These are phyloP conservation scores for Calycina herbarum DNA, from an alignment of 2,329 filamentous ascomycete species.

Conservation along the genomic window DNA sequence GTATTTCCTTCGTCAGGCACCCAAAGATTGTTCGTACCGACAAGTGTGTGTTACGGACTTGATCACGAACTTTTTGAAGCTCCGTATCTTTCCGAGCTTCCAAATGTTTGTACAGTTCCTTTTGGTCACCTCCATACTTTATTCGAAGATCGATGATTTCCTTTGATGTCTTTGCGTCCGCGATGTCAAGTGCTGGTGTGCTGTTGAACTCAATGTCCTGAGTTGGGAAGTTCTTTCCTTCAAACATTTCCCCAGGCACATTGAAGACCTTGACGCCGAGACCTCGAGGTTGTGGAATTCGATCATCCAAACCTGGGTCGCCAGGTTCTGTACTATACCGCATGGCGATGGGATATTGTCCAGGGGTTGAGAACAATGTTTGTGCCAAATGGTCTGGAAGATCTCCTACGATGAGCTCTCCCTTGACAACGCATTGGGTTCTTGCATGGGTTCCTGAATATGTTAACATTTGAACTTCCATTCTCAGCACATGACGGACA, in stretches of 20 bases:
- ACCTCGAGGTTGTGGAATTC: slow-evolving; percentile 46
- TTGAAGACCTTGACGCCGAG: slow-evolving; percentile 52
- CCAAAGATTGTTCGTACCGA: slow-evolving; percentile 27
- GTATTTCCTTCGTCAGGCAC: neutral
- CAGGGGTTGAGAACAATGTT: slow-evolving; percentile 39
- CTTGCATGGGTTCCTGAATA: slow-evolving; percentile 44
- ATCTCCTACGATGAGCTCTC: slow-evolving; percentile 44
- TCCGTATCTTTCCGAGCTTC: slow-evolving; percentile 41
- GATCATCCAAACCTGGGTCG: slow-evolving; percentile 43
- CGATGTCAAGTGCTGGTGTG: slow-evolving; percentile 48
- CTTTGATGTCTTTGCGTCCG: slow-evolving; percentile 45
- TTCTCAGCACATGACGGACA: too few relatives aligned
- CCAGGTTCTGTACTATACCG: slow-evolving; percentile 43
- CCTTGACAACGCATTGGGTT: slow-evolving; percentile 50
- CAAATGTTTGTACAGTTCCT: slow-evolving; percentile 45
- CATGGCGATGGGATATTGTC: slow-evolving; percentile 38
- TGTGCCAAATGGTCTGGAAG: slow-evolving; percentile 47
- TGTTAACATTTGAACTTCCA: neutral
- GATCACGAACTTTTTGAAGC: slow-evolving; percentile 43
- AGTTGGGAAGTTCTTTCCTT: slow-evolving; percentile 38
- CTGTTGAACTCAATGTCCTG: slow-evolving; percentile 51
- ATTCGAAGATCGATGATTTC: slow-evolving; percentile 46
- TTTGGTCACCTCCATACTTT: slow-evolving; percentile 40
- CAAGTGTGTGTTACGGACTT: slow-evolving; percentile 43
- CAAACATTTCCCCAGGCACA: slow-evolving; percentile 45